Base-by-base conservation (phyloP, 2,329 filamentous ascomycete genomes). In the Aspergillus fumigatiaffinis region DNA sequence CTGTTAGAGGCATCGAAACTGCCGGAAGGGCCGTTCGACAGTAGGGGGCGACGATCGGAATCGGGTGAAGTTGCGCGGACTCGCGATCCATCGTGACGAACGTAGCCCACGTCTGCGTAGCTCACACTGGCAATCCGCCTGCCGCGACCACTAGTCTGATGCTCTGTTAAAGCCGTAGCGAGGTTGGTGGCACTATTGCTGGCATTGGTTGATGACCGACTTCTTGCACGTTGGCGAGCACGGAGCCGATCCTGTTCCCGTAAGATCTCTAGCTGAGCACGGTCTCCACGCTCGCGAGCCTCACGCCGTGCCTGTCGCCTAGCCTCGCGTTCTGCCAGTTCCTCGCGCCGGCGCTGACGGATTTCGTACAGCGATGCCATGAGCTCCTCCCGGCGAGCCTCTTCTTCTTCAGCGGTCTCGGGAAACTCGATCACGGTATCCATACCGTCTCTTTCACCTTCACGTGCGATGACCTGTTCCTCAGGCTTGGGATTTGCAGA, bases 331-430 rank as follows among this genome's bases (percentile, higher is more conserved):
- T 94, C 91, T 4, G 85, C 84, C 42, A 88, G 81, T 71, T 95
- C 89, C 55, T 84, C 81, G 52, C 92, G 85, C 54, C 94, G 84
- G 20, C 90, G 86, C 12, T 90, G 71, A 12, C 94, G 87, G 58
- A 97, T 93, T 72, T 96, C 91, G 72, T 96, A 97, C 44, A 97
- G 76, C 0, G 90, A 85, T 60, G 94, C 90, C 94, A 97, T 97
- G 73, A 97, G 91, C 28, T 91, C 85, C 61, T 97, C 92, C 12
- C 94, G 84, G 53, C 91, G 78, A 1, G 77, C 76, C 71, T 96
- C 91, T 63, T 95, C 86, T 54, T 92, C 89, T 52, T 96, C 90
- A 8, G 80, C 82, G 0, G 88, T 91, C 68, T 90, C 87, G 0
- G 92, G 92, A 63, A 90, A 85, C 72, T 97, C 92, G 12, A 97